A percentile compares a stretch with the other conserved stretches of the same genome.
Evolutionary conservation across 805 yeast genomes (phyloP).

Genomic region (Lachancea lanzarotensis): DNA sequence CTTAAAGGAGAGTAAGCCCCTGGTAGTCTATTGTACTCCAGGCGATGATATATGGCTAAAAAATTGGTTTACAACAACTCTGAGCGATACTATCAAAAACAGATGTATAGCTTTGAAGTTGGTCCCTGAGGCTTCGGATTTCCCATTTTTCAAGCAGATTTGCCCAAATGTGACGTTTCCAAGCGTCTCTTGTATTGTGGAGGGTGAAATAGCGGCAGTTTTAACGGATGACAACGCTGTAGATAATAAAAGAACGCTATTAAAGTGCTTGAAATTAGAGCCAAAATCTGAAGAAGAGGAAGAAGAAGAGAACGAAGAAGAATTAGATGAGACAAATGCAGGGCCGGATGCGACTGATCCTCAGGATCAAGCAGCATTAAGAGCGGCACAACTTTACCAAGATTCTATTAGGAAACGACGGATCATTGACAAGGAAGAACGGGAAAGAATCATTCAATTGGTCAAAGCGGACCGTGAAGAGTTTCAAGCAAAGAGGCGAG

Average conservation of each 20-base stretch:
- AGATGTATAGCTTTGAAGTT: slow-evolving; percentile 38
- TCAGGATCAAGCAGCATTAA: slow-evolving; percentile 11
- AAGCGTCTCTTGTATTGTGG: slow-evolving; percentile 47
- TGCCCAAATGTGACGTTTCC: slow-evolving; percentile 49
- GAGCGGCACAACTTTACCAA: slow-evolving; percentile 34
- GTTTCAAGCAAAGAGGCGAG: slow-evolving; percentile 27
- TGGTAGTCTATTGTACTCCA: slow-evolving; percentile 36
- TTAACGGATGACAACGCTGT: slow-evolving; percentile 32
- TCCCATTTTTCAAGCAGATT: slow-evolving; percentile 45
- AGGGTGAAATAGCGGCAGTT: slow-evolving; percentile 41
- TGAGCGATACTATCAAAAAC: slow-evolving; percentile 14
- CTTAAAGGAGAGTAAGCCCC: slow-evolving; percentile 30
- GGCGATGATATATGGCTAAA: slow-evolving; percentile 27
- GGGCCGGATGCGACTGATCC: not conserved
- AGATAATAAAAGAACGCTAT: not conserved
- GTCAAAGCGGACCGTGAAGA: slow-evolving; percentile 50
- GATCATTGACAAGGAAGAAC: slow-evolving; percentile 41
- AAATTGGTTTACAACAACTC: slow-evolving; percentile 19
- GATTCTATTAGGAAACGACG: slow-evolving; percentile 32
- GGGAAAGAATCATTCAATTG: slow-evolving; percentile 46
- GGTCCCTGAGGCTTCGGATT: slow-evolving; percentile 38
- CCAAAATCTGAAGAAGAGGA: no score
- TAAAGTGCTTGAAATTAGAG: not conserved
- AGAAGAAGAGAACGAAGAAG: no score
- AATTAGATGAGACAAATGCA: slow-evolving; percentile 1